Evolutionary conservation across 1,284 basidiomycete species (phyloP), one percentile per base, ranked within the genome.

Genomic region (Malassezia vespertilionis): DNA sequence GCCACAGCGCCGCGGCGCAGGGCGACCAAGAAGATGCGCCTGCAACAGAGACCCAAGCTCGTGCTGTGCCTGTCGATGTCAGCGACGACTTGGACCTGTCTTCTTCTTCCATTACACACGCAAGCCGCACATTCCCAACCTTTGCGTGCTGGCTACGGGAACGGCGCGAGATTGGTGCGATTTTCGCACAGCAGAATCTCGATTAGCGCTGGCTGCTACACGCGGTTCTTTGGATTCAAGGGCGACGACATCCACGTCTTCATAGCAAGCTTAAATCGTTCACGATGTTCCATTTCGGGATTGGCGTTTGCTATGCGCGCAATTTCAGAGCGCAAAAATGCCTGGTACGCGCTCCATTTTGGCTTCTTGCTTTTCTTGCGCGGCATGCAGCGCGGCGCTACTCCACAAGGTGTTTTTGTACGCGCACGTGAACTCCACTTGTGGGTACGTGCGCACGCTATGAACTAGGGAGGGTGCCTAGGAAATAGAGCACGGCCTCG

Each of bases 101-200:
- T 30, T 53, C 31, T 26, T 51, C 50, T n/a, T 48, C 54, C 4
- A 41, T 41, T 27, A 41, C 37, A 18, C 46, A 52, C 11, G 43
- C 33, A 11, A 26, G 17, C 18, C 40, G 41, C 32, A 50, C 34
- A 30, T 69, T 65, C 49, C 67, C 67, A 1, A 54, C 47, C n/a
- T 70, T 70, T 35, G 37, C 61, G 10, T 50, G 46, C 8, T 70
- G 65, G 65, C 46, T 70, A 39, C 51, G 64, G 33, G 58, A 59
- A 8, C 39, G 67, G 17, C 44, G 63, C 11, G 67, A 70, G 52
- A 67, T 70, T 40, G 44, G 39, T 6, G 57, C 46, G 28, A 65
- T 69, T 33, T 36, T 67, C 17, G 53, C 47, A 2, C 46, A 56
- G 22, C 46, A 52, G 23, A 26, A 46, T 15, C 53, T 60, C 31